These are phyloP conservation scores for Naganishia vaughanmartiniae DNA, from an alignment of 768 basidiomycete species.

Conservation along the genomic window DNA sequence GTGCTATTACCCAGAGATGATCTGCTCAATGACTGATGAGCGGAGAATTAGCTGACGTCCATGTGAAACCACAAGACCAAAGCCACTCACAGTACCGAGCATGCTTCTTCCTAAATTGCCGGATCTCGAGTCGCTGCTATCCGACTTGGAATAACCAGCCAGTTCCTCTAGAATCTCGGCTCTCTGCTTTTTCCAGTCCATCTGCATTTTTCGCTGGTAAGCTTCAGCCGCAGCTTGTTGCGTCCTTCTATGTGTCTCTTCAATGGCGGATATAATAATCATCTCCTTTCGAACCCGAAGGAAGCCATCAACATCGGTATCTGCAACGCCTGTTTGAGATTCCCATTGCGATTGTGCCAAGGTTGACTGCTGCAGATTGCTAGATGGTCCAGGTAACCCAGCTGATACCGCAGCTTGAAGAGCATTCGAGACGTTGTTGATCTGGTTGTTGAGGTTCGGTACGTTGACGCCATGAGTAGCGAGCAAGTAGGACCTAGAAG, in stretches of 20 bases:
- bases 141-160: conserved; percentile 17
- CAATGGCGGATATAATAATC: conserved; percentile 88
- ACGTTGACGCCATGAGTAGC: conserved; percentile 93
- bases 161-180: conserved; percentile 31
- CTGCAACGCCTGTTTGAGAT: conserved; percentile 85
- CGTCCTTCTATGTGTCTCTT: conserved; percentile 73
- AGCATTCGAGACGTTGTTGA: conserved; percentile 52
- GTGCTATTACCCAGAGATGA: conserved; percentile 18
- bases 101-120: conserved; percentile 6
- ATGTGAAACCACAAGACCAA: background rate
- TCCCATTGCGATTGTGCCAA: conserved; percentile 68
- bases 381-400: conserved; percentile 67
- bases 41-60: background rate
- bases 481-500: conserved; percentile 65
- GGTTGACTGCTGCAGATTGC: conserved; percentile 64
- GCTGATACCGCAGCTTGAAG: conserved; percentile 61
- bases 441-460: conserved; percentile 75
- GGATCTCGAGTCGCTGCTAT: conserved; percentile 8
- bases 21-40: conserved; percentile 9
- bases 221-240: conserved; percentile 37
- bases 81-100: conserved; percentile 7
- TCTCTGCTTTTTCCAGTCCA: conserved; percentile 30
- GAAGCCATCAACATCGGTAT: conserved; percentile 90
- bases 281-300: conserved; percentile 93
- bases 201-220: conserved; percentile 10